Evolutionary conservation across 768 basidiomycete species (phyloP).

Genomic region (Cyathus striatus): DNA sequence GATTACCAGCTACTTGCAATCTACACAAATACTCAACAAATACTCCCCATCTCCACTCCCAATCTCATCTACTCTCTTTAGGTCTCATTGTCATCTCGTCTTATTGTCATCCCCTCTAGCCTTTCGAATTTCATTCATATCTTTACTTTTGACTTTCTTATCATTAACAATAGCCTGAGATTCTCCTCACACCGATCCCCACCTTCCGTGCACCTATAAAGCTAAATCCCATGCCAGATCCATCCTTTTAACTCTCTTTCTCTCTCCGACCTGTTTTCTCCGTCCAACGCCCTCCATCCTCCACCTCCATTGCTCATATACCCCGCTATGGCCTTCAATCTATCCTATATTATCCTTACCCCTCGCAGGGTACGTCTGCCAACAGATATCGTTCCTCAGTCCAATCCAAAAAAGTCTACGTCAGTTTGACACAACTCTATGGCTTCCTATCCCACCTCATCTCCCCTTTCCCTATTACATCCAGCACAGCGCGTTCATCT

Average conservation of each 20-base stretch:
- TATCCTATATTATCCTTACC: constrained; percentile 50
- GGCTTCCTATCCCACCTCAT: no score
- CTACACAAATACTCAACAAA: no score
- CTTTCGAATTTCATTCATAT: no score
- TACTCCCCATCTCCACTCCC: no score
- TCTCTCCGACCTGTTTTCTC: background rate
- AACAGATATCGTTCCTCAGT: constrained; percentile 20
- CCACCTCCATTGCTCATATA: background rate
- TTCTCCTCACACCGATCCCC: no score
- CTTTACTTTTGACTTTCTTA: no score
- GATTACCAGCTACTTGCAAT: background rate
- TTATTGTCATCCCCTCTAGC: no score
- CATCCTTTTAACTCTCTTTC: background rate
- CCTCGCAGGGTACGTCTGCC: constrained; percentile 49
- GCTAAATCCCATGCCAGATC: background rate
- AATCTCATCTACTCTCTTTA: no score
- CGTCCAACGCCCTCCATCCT: background rate
- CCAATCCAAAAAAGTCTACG: constrained; percentile 9
- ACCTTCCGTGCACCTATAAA: background rate
- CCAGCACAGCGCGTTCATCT: constrained; percentile 1
- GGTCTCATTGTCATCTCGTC: no score
- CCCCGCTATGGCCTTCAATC: constrained; percentile 38
- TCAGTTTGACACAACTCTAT: no score
- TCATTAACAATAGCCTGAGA: no score
- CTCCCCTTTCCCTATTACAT: background rate